These are phyloP conservation scores for Dichomitus squalens DNA, from an alignment of 1,284 basidiomycete species.

Conservation along the genomic window DNA sequence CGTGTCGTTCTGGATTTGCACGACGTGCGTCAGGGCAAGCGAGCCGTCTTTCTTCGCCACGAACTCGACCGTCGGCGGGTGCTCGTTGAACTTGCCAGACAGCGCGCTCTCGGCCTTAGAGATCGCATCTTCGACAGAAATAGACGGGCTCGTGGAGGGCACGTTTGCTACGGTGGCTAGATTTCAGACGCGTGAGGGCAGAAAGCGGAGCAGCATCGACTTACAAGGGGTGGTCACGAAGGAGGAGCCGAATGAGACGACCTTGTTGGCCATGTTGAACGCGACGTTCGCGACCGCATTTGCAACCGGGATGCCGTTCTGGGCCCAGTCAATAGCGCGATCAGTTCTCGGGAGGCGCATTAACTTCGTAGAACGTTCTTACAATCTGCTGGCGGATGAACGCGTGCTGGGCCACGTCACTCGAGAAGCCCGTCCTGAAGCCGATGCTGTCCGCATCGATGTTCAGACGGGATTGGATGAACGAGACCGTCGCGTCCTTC, in stretches of 20 bases:
- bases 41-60: conserved; percentile 33
- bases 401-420: conserved; percentile 36
- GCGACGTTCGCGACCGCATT: conserved; percentile 51
- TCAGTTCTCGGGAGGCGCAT: background rate
- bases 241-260: conserved; percentile 50
- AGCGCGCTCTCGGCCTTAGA: conserved; percentile 43
- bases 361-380: background rate
- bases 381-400: conserved; percentile 41
- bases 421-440: conserved; percentile 31
- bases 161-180: conserved; percentile 31
- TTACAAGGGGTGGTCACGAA: conserved; percentile 47
- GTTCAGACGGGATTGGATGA: conserved; percentile 32
- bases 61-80: conserved; percentile 47
- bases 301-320: conserved; percentile 43
- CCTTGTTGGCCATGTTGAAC: conserved; percentile 40
- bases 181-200: background rate
- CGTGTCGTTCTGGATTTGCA: conserved; percentile 55
- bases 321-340: background rate
- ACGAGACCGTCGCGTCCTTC: conserved; percentile 33
- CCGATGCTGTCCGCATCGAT: conserved; percentile 26
- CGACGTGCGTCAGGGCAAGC: conserved; percentile 52
- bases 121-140: conserved; percentile 42
- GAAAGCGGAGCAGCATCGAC: conserved; percentile 11
- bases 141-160: conserved; percentile 40
- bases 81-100: conserved; percentile 44